A percentile compares a stretch with the other conserved stretches of the same genome.
phyloP scores from a whole-genome alignment of 768 basidiomycete genomes.

The Multifurca ochricompacta region DNA sequence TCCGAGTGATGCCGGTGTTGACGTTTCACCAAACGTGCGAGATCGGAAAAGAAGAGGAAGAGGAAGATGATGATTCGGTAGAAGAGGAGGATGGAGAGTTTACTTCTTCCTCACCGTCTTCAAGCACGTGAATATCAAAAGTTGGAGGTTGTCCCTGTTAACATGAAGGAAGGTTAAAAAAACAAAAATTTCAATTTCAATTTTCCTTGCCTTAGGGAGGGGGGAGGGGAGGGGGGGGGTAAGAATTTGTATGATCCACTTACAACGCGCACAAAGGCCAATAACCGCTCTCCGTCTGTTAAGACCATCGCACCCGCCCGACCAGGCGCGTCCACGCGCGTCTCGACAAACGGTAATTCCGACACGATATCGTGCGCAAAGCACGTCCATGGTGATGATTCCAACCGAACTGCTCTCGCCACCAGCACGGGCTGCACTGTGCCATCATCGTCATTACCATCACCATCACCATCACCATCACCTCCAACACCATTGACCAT shows the following conservation, averaged over 20 bases:
- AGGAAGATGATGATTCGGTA: background rate
- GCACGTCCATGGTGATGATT: background rate
- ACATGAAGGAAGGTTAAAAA: background rate
- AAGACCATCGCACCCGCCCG: slow-evolving; percentile 1
- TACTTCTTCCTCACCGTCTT: background rate
- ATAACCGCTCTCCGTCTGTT: slow-evolving; percentile 6
- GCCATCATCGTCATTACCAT: background rate
- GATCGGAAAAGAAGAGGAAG: background rate
- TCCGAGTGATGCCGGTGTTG: background rate
- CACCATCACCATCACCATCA: background rate
- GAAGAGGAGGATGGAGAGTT: background rate
- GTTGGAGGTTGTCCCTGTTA: background rate
- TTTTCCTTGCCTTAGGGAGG: too few species aligned
- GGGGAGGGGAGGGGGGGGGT: background rate
- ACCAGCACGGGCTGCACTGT: background rate
- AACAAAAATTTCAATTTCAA: background rate
- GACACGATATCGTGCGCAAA: slow-evolving; percentile 1
- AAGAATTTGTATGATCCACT: background rate
- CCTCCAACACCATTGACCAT: background rate
- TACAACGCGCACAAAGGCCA: slow-evolving; percentile 1
- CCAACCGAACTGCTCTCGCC: background rate
- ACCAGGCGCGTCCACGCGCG: background rate
- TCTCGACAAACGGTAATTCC: slow-evolving; percentile 4
- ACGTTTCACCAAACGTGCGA: background rate
- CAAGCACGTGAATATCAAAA: slow-evolving; percentile 9